Percentiles rank a stretch among this genome's conserved stretches.
These are phyloP conservation scores for Stachybotrys elegans DNA, from an alignment of 2,329 filamentous ascomycete species.

Conservation along the genomic window DNA sequence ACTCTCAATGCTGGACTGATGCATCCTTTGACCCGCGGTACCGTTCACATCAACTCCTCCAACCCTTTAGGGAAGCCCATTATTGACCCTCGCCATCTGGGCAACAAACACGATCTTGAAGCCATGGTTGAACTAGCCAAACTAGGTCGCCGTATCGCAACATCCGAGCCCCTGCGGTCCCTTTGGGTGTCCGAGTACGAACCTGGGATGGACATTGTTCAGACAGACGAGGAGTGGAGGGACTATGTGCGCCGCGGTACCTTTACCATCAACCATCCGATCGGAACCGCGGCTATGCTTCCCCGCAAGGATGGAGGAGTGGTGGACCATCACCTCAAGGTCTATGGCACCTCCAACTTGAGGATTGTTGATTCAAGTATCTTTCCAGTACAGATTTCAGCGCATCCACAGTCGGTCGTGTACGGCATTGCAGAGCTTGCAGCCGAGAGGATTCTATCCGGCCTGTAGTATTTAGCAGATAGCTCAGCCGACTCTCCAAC, in stretches of 20 bases:
- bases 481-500: too few relatives aligned
- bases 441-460: conserved; percentile 3
- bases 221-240: not conserved
- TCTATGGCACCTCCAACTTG: not conserved
- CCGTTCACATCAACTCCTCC: not conserved
- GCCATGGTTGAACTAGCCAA: not conserved
- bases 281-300: not conserved
- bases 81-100: not conserved
- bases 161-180: not conserved
- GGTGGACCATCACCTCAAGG: not conserved
- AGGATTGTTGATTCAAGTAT: not conserved
- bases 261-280: not conserved
- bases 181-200: not conserved
- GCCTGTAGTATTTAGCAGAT: conserved; percentile 3
- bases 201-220: not conserved
- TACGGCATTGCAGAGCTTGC: not conserved
- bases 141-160: not conserved
- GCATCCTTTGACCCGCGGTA: not conserved
- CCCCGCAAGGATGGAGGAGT: not conserved
- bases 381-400: not conserved
- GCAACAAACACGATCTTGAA: not conserved
- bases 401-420: not conserved
- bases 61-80: not conserved
- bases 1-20: not conserved
- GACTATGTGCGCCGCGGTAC: not conserved